Base-by-base conservation (phyloP, 805 yeast species). In the Osmozyma mogii region DNA sequence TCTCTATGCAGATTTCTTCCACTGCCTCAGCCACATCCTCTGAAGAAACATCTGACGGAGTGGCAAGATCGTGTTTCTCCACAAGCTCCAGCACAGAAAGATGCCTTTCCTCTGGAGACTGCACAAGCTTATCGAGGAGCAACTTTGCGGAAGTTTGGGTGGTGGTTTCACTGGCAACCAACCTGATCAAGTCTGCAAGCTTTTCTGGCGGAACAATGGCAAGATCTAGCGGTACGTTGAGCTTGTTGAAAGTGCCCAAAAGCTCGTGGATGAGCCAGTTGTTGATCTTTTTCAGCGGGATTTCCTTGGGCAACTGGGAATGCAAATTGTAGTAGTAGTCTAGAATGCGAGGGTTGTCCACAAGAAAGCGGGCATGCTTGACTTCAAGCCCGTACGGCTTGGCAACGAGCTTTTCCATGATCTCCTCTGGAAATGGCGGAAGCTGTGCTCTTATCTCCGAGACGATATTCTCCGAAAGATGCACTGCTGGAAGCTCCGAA, bases 201-300 rank as follows among this genome's bases (percentile, higher is more conserved):
- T 56, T 61, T 1, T 45, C 33, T 0, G 71, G 61, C 0, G 75
- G 54, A 1, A 63, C 25, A 1, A 41, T 14, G 0, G 32, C 8
- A 8, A 52, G 36, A 25, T 58, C 56, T 4, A 60, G 35, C 6
- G 68, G 46, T 3, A 49, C 36, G 15, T 67, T 59, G 6, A 72
- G 61, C 45, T 73, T 76, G 6, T 74, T 65, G 36, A 84, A 61
- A 9, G 73, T 61, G 0, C 96, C 96, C 11, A 84, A 46, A 23
- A 85, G 57, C 39, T 84, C 88, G 54, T 89, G 88, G 6, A 84
- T 73, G 6, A 85, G 52, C 95, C 95, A 89, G 47, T 81, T 84
- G 17, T 77, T 74, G 2, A 75, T 75, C 23, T 60, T 37, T 35
- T 62, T 73, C 6, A 50, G 44, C 10, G 48, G 40, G 6, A 9